These are phyloP conservation scores for Xylaria flabelliformis DNA, from an alignment of 495 filamentous ascomycete species.

Conservation along the genomic window DNA sequence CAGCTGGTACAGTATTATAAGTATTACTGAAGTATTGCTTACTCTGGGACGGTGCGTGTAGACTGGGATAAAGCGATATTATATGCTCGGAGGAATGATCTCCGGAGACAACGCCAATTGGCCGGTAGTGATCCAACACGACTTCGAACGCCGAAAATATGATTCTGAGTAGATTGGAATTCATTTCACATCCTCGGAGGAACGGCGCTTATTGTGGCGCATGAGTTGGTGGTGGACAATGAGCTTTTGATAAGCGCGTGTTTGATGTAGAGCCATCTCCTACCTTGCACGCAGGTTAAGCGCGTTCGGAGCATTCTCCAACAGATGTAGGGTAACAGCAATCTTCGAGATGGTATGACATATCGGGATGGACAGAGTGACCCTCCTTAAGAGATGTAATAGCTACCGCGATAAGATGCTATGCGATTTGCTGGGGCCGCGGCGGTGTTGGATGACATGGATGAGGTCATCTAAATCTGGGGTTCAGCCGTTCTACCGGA, in stretches of 20 bases:
- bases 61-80: constrained; percentile 11
- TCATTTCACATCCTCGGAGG: neutral
- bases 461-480: constrained; percentile 13
- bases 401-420: neutral
- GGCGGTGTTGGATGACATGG: constrained; percentile 10
- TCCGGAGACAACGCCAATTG: constrained; percentile 20
- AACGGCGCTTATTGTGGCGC: neutral
- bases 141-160: neutral
- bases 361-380: neutral
- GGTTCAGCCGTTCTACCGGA: constrained; percentile 6
- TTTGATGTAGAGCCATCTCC: neutral
- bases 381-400: neutral
- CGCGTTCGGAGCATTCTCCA: constrained; percentile 6
- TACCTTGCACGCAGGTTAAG: neutral
- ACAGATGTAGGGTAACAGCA: constrained; percentile 6
- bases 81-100: constrained; percentile 17
- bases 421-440: neutral
- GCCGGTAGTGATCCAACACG: neutral
- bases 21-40: constrained; percentile 15
- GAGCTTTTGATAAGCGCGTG: constrained; percentile 14
- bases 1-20: neutral
- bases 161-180: neutral
- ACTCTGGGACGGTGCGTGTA: constrained; percentile 1
- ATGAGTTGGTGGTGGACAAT: neutral
- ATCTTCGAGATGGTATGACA: neutral